These are phyloP conservation scores for Niebla homalea DNA, from an alignment of 495 filamentous ascomycete species.

Conservation along the genomic window DNA sequence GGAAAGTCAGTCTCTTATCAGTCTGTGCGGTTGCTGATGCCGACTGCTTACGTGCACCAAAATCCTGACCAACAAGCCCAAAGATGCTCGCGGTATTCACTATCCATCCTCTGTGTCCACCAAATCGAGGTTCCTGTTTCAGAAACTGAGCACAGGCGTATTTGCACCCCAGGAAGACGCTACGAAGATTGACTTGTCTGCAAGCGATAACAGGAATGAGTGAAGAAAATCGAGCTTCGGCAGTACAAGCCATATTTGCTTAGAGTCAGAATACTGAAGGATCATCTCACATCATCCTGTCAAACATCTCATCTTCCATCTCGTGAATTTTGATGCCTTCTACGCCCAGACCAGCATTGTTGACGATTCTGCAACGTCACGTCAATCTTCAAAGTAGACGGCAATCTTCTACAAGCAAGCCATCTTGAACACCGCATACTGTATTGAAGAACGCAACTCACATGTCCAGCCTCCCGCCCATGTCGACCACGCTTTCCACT, in stretches of 20 bases:
- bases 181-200: constrained; percentile 32
- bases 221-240: no score
- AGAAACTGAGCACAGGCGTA: constrained; percentile 40
- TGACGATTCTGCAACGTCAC: constrained; percentile 26
- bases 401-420: no score
- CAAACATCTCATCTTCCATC: constrained; percentile 25
- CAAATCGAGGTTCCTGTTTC: constrained; percentile 29
- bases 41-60: constrained; percentile 1
- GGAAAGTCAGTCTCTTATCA: no score
- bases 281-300: constrained; percentile 12
- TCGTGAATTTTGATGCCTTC: constrained; percentile 12
- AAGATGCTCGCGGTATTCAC: constrained; percentile 37
- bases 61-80: constrained; percentile 24
- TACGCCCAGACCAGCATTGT: constrained; percentile 33
- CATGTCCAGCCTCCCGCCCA: constrained; percentile 38
- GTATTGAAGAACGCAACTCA: constrained; percentile 19
- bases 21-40: background rate
- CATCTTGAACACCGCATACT: no score
- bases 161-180: constrained; percentile 37
- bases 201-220: constrained; percentile 30
- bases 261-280: no score
- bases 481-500: constrained; percentile 25
- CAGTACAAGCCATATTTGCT: no score
- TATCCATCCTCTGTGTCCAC: constrained; percentile 41
- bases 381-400: no score